A percentile compares a stretch with the other conserved stretches of the same genome.
Evolutionary conservation across 495 filamentous ascomycete species (phyloP).

Genomic region (Penicillium goetzii): DNA sequence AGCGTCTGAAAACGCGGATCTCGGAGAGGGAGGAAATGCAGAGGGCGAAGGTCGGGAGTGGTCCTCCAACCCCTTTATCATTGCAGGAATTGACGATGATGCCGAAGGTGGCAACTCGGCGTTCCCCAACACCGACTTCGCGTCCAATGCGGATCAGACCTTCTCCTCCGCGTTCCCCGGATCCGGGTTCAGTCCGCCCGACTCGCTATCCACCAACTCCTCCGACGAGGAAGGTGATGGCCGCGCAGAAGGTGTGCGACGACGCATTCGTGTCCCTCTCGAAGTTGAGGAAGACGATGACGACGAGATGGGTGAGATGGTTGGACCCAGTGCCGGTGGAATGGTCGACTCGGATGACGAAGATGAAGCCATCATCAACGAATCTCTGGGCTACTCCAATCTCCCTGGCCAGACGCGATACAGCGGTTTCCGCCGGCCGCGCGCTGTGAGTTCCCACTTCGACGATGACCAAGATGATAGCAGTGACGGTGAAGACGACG

Average conservation of each 20-base stretch:
- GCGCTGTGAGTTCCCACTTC: slow-evolving; percentile 41
- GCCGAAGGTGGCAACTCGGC: slow-evolving; percentile 48
- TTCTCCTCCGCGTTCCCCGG: slow-evolving; percentile 46
- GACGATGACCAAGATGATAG: slow-evolving; percentile 51
- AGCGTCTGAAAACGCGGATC: slow-evolving; percentile 42
- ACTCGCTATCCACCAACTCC: slow-evolving; percentile 46
- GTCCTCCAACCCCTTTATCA: slow-evolving; percentile 49
- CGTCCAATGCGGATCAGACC: slow-evolving; percentile 30
- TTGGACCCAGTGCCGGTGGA: slow-evolving; percentile 42
- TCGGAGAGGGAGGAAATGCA: slow-evolving; percentile 19
- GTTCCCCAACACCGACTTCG: slow-evolving; percentile 45
- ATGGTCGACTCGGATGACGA: slow-evolving; percentile 54
- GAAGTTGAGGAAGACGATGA: slow-evolving; percentile 55
- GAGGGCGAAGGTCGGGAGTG: slow-evolving; percentile 34
- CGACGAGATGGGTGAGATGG: slow-evolving; percentile 56
- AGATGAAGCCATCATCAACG: slow-evolving; percentile 54
- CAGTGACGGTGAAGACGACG: slow-evolving; percentile 54
- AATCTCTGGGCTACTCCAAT: slow-evolving; percentile 50
- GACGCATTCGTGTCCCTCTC: slow-evolving; percentile 47
- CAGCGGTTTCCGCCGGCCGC: slow-evolving; percentile 38
- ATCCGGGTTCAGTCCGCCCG: slow-evolving; percentile 49
- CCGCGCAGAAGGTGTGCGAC: slow-evolving; percentile 36
- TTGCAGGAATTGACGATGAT: slow-evolving; percentile 49
- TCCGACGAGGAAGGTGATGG: slow-evolving; percentile 48
- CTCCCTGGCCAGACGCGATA: slow-evolving; percentile 41